Base-by-base conservation (phyloP, 1,284 basidiomycete species). In the Agroathelia rolfsii region DNA sequence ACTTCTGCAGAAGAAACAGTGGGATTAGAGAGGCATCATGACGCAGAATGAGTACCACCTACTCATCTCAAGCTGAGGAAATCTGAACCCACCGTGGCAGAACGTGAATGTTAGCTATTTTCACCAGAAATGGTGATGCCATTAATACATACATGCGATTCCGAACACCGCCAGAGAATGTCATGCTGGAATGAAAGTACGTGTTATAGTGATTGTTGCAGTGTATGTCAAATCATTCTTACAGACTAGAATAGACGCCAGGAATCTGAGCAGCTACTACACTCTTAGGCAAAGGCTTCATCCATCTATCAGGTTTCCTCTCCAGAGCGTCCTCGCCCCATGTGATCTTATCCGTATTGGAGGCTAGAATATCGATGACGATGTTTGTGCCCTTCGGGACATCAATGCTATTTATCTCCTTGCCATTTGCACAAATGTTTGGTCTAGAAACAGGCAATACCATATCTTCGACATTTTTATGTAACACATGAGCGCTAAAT, bases 221-320 rank as follows among this genome's bases (percentile, higher is more conserved):
- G n/a, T n/a, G n/a, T n/a, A n/a, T n/a, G n/a, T n/a, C n/a, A 27
- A 3, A 20, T n/a, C 6, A 18, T 14, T 9, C 43, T 37, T 22
- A 46, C 44, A 34, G 24, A 38, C 59, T 49, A 1, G 57, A 58
- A 41, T 60, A 62, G 3, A 61, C 43, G 3, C 58, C 58, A 8
- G 60, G 58, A 15, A 58, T 46, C 24, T 48, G 47, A 1, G 58
- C 52, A 19, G 51, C 40, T 1, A 39, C 18, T 5, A 59, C 50
- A 8, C 40, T 39, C 11, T 49, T 34, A 1, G 56, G 56, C 6
- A 59, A 34, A 7, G 50, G 43, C 1, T 37, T 41, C 2, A 68
- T 47, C 64, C 64, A 67, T 20, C 66, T 47, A 30, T 62, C 62
- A 3, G 64, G 64, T 22, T 54, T 57, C 58, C 58, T 59, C 22